Conservation (phyloP, 345 rosid genomes). For the Anastatica hierochuntica region DNA sequence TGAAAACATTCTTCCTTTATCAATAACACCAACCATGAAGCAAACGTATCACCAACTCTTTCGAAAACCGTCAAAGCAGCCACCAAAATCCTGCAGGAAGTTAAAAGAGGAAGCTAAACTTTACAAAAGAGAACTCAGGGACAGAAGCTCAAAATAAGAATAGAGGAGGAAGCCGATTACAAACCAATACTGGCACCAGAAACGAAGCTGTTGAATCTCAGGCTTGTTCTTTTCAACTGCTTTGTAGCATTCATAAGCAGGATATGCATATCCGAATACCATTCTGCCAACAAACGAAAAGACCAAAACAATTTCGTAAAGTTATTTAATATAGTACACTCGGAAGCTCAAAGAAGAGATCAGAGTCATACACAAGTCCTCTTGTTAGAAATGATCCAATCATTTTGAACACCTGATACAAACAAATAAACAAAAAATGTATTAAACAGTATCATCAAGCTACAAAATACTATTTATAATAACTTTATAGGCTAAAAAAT, state of each 20-base stretch:
- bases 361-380: slow-evolving; percentile 48
- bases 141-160: background rate
- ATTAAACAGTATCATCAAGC: background rate
- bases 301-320: background rate
- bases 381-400: slow-evolving; percentile 52
- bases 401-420: slow-evolving; percentile 29
- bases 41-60: slow-evolving; percentile 57
- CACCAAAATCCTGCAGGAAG: slow-evolving; percentile 59
- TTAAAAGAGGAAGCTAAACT: background rate
- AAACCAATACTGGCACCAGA: slow-evolving; percentile 89
- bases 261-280: slow-evolving; percentile 70
- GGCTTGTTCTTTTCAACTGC: slow-evolving; percentile 42
- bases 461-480: background rate
- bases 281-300: slow-evolving; percentile 33
- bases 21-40: slow-evolving; percentile 46
- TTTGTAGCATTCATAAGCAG: slow-evolving; percentile 76
- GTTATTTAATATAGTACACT: background rate
- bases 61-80: slow-evolving; percentile 55
- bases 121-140: background rate
- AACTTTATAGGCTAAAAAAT: background rate
- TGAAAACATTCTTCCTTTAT: background rate
- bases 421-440: background rate
- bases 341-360: slow-evolving; percentile 8
- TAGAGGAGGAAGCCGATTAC: background rate
- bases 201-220: slow-evolving; percentile 45